These are phyloP conservation scores for Lolium multiflorum DNA, from an alignment of 176 grass and related monocot genomes.

Conservation along the genomic window DNA sequence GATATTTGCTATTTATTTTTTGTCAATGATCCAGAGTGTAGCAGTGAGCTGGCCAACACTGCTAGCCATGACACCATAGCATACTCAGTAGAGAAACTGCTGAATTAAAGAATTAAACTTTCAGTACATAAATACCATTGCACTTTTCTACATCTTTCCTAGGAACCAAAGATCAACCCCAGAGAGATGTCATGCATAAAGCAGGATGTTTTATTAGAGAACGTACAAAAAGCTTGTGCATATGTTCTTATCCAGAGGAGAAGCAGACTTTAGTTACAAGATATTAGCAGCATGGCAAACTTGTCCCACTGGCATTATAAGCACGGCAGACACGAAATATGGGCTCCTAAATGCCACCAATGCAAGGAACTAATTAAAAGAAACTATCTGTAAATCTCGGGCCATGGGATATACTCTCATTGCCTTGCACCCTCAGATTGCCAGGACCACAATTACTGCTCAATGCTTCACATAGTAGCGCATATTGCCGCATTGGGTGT, in stretches of 20 bases:
- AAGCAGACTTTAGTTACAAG: background rate
- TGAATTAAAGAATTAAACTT: background rate
- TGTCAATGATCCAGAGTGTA: background rate
- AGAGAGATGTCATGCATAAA: constrained; percentile 9
- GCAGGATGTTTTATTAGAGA: background rate
- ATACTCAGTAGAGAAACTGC: background rate
- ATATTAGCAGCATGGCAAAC: background rate
- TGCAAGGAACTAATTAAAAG: background rate
- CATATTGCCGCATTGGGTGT: background rate
- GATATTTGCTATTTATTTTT: background rate
- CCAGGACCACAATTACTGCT: background rate
- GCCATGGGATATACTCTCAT: background rate
- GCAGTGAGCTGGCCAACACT: background rate
- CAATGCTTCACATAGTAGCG: constrained; percentile 1
- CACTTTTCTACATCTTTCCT: background rate
- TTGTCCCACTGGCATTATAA: background rate
- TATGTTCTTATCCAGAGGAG: background rate
- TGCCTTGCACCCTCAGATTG: background rate
- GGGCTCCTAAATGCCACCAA: background rate
- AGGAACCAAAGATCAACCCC: background rate
- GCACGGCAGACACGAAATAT: background rate
- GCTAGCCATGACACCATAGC: background rate
- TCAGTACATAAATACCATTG: background rate
- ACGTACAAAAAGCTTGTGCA: background rate
- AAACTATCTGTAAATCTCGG: background rate